phyloP scores from a whole-genome alignment of 208 protist species.

The Naegleria gruberi region DNA sequence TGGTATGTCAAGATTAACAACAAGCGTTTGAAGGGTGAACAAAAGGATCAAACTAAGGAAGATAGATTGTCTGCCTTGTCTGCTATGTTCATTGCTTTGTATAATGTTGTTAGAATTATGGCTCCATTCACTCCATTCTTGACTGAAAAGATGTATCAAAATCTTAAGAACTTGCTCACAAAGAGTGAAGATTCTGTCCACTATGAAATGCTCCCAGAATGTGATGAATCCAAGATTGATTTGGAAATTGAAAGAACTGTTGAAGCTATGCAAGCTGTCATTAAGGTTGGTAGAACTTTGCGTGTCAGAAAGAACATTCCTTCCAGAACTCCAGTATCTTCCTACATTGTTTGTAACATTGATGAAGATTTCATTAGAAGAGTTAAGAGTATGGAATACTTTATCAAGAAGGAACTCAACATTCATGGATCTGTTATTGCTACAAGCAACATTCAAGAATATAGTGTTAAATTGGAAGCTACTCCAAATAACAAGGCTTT shows the following conservation, averaged over 20 bases:
- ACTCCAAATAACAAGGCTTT: constrained; percentile 28
- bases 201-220: constrained; percentile 78
- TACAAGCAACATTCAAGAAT: constrained; percentile 48
- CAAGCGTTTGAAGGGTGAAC: constrained; percentile 76
- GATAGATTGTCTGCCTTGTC: constrained; percentile 66
- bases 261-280: constrained; percentile 65
- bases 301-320: constrained; percentile 81
- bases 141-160: constrained; percentile 93
- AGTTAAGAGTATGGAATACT: constrained; percentile 57
- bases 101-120: constrained; percentile 73
- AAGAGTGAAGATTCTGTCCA: constrained; percentile 73
- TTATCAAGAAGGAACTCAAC: constrained; percentile 85
- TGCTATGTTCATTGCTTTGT: constrained; percentile 84
- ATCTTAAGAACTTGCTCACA: constrained; percentile 79
- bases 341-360: constrained; percentile 74
- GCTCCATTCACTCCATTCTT: constrained; percentile 98
- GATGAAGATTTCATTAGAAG: constrained; percentile 59
- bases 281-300: constrained; percentile 84
- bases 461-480: constrained; percentile 26
- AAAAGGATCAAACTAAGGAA: constrained; percentile 35
- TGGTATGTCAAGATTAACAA: constrained; percentile 98
- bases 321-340: constrained; percentile 75
- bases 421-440: constrained; percentile 66
- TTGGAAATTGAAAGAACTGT: constrained; percentile 51
- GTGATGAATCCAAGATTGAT: constrained; percentile 54